Base-by-base conservation (phyloP, 176 grass and related monocot genomes). In the Saccharum spontaneum region DNA sequence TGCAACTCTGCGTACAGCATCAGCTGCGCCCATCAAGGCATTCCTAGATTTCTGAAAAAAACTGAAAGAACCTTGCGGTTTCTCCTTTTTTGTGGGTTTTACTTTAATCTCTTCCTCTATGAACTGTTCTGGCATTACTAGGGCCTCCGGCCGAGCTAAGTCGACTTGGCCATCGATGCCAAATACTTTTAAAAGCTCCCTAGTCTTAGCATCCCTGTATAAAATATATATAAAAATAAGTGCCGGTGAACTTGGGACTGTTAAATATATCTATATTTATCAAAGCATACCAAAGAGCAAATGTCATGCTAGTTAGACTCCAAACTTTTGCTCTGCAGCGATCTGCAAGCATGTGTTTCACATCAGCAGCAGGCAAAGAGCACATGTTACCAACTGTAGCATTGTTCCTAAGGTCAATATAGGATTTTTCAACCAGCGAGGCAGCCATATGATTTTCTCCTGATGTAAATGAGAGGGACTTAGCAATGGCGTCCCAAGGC, bases 21-120 rank as follows among this genome's bases (percentile, higher is more conserved):
- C 96, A 17, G 93, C 96, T 79, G 96, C 96, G 2, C 93, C 96
- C 34, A 95, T 90, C 87, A 98, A 73, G 79, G 86, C 96, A 85
- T 90, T 98, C 60, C 96, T 84, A 90, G 96, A 98, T 76, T 92
- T 94, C 67, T 94, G 91, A 41, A 98, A 87, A 87, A 98, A 92
- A 37, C 75, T 92, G 54, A 91, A 78, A 85, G 92, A 85, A 57
- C 87, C 76, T 83, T 93, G 88, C 22, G 70, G 86, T 80, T 93
- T 98, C 52, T 98, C 93, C 80, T 92, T 95, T 86, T 95, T 98
- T 52, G 62, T 75, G 15, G 87, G 87, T 87, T 98, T 98, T 67
- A 75, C 86, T 84, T 95, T 98, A 81, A 95, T 92, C 55, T 95
- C 96, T 83, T 98, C 96, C 71, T 98, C 93, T 70, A 86, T 87